Conservation (phyloP, 805 yeast genomes). For the Candida schatavii region DNA sequence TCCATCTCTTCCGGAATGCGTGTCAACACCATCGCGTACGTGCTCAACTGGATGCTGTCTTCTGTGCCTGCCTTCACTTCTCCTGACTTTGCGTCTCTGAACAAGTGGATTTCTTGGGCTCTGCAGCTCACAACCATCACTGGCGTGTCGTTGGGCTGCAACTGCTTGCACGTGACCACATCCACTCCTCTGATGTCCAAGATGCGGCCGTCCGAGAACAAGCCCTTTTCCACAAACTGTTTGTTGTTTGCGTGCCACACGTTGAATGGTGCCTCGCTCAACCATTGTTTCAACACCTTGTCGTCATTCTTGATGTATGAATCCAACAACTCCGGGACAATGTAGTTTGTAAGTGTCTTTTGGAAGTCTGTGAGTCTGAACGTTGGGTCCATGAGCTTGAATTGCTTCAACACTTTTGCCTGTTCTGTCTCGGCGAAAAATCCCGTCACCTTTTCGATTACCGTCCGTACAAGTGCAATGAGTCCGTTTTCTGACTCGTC, state of each 20-base stretch:
- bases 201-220: constrained; percentile 86
- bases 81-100: constrained; percentile 86
- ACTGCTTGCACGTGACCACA: constrained; percentile 78
- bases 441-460: constrained; percentile 77
- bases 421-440: constrained; percentile 95
- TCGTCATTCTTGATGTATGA: constrained; percentile 94
- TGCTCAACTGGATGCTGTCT: constrained; percentile 85
- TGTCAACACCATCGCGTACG: constrained; percentile 96
- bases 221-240: constrained; percentile 85
- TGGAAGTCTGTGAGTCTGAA: constrained; percentile 79
- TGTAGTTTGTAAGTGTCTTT: constrained; percentile 82
- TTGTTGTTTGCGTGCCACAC: constrained; percentile 93
- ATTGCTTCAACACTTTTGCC: constrained; percentile 84
- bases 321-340: constrained; percentile 92
- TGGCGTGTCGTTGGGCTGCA: constrained; percentile 90
- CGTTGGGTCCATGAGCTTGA: constrained; percentile 85
- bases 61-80: constrained; percentile 95
- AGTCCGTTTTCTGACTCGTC: constrained; percentile 95
- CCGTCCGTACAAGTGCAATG: constrained; percentile 73
- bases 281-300: constrained; percentile 79
- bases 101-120: constrained; percentile 92
- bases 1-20: constrained; percentile 90
- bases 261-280: constrained; percentile 94
- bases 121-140: constrained; percentile 92
- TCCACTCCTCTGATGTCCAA: constrained; percentile 95